These are phyloP conservation scores for Salvia sclarea DNA, from an alignment of 305 asterid species.

Conservation along the genomic window DNA sequence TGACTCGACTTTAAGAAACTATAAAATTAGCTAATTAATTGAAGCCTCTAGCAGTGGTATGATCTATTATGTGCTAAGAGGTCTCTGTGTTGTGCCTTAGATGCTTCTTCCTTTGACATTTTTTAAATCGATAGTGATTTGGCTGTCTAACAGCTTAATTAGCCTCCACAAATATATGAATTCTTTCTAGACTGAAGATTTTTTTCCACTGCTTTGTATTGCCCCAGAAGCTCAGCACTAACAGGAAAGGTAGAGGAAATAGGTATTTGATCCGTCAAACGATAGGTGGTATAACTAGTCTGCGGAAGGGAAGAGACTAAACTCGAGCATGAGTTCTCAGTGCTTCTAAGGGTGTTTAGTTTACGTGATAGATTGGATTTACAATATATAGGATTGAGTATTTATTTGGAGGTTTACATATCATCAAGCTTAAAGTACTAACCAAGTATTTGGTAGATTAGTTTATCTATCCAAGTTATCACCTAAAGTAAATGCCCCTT, in stretches of 20 bases:
- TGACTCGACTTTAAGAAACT: neutral
- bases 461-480: neutral
- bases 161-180: neutral
- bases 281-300: too few species aligned
- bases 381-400: neutral
- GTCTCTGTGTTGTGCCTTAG: neutral
- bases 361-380: neutral
- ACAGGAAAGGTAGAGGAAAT: too few species aligned
- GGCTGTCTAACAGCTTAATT: neutral
- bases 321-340: neutral
- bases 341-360: neutral
- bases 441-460: neutral
- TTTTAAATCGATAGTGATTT: neutral
- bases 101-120: neutral
- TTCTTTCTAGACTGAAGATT: too few species aligned
- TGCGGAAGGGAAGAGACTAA: neutral
- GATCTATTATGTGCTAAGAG: constrained; percentile 5
- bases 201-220: too few species aligned
- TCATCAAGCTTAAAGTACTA: neutral
- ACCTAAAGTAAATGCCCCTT: neutral
- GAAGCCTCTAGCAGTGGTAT: neutral
- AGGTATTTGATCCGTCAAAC: neutral
- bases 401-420: neutral
- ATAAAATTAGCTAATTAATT: neutral
- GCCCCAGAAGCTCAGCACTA: too few species aligned